Evolutionary conservation across 441 rosid species (phyloP).

Genomic region (Eutrema salsugineum): DNA sequence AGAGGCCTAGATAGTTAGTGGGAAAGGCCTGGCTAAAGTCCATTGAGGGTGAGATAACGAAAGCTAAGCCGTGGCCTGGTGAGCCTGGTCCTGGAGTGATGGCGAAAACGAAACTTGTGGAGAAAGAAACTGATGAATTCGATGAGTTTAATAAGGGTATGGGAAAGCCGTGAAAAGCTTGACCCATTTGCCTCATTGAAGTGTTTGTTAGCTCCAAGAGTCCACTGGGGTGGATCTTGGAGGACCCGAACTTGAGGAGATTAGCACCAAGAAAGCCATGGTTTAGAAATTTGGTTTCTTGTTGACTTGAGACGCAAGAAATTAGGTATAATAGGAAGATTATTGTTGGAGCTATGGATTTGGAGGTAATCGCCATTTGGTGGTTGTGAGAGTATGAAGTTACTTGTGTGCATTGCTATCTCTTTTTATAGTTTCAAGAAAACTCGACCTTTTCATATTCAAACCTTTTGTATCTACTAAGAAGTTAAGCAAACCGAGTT

Average conservation of each 20-base stretch:
- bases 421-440: slow-evolving; percentile 10
- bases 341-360: neutral
- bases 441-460: slow-evolving; percentile 6
- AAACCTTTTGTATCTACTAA: slow-evolving; percentile 1
- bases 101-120: slow-evolving; percentile 29
- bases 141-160: slow-evolving; percentile 5
- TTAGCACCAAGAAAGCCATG: slow-evolving; percentile 31
- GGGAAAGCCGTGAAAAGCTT: slow-evolving; percentile 30
- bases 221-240: slow-evolving; percentile 23
- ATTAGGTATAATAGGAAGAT: neutral
- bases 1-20: slow-evolving; percentile 19
- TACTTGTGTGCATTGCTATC: neutral
- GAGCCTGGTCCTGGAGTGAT: slow-evolving; percentile 10
- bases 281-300: slow-evolving; percentile 15
- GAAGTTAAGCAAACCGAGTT: neutral
- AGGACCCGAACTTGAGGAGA: slow-evolving; percentile 21
- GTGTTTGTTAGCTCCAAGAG: slow-evolving; percentile 29
- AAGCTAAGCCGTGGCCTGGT: slow-evolving; percentile 31
- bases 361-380: slow-evolving; percentile 15
- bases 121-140: slow-evolving; percentile 4
- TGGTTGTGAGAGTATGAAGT: neutral
- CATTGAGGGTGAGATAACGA: slow-evolving; percentile 26
- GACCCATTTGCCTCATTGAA: slow-evolving; percentile 24
- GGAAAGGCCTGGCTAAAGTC: slow-evolving; percentile 15
- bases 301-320: slow-evolving; percentile 16